These are phyloP conservation scores for Ceratocystis ficicola DNA, from an alignment of 2,329 filamentous ascomycete species.

Conservation along the genomic window DNA sequence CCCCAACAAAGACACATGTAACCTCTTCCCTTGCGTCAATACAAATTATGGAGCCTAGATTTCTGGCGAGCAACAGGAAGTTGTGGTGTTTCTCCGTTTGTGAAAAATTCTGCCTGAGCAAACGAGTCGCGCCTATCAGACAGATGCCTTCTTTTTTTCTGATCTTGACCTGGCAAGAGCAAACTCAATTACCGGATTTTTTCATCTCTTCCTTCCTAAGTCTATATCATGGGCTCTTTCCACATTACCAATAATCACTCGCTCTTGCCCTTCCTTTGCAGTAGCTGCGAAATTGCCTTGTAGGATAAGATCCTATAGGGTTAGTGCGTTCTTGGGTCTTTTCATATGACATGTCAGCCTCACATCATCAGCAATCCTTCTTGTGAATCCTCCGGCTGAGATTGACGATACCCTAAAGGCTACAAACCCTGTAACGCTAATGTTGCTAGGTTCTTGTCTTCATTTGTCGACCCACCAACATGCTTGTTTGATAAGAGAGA, in stretches of 20 bases:
- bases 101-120: not conserved
- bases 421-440: not conserved
- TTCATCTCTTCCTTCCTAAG: not conserved
- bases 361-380: conserved; percentile 1
- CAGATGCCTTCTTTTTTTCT: not conserved
- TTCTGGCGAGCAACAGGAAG: not conserved
- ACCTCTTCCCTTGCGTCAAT: not conserved
- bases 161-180: not conserved
- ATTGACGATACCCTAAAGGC: not conserved
- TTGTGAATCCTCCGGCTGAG: not conserved
- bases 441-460: too few relatives aligned
- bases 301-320: not conserved
- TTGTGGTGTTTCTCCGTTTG: not conserved
- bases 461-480: not conserved
- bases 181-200: not conserved
- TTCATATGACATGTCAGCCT: conserved; percentile 5
- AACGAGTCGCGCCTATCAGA: not conserved
- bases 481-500: not conserved
- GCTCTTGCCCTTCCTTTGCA: not conserved
- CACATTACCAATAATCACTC: not conserved
- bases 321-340: not conserved
- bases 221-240: not conserved
- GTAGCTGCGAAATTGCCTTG: not conserved
- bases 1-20: not conserved
- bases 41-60: not conserved